Percentiles rank a stretch among this genome's conserved stretches.
These are phyloP conservation scores for Leccinellum luteum DNA, from an alignment of 768 basidiomycete species.

Conservation along the genomic window DNA sequence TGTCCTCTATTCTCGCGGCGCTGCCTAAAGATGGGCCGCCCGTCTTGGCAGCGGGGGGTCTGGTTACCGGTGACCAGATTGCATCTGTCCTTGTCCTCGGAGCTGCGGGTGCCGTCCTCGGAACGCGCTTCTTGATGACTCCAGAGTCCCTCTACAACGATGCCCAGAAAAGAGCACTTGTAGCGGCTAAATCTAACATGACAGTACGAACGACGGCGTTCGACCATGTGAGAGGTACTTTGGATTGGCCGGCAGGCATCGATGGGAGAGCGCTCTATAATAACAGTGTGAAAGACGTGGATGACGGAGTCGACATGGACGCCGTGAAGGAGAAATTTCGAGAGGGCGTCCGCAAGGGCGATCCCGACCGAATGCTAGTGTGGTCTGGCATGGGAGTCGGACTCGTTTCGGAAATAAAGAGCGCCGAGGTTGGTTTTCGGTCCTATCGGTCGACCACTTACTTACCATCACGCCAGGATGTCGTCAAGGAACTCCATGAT, in stretches of 20 bases:
- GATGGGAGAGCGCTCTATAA: constrained; percentile 51
- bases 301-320: constrained; percentile 44
- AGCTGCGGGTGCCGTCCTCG: constrained; percentile 64
- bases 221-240: constrained; percentile 52
- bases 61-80: constrained; percentile 62
- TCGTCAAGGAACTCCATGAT: constrained; percentile 50
- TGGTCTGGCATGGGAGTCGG: constrained; percentile 73
- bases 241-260: constrained; percentile 59
- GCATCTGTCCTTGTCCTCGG: constrained; percentile 66
- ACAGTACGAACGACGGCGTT: constrained; percentile 64
- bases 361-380: constrained; percentile 51
- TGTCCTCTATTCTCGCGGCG: constrained; percentile 51
- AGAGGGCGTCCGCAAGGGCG: constrained; percentile 43
- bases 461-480: constrained; percentile 39
- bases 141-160: constrained; percentile 60
- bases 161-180: constrained; percentile 50
- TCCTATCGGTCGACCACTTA: background rate
- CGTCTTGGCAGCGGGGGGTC: constrained; percentile 73
- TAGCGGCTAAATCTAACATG: constrained; percentile 41
- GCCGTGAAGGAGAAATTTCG: constrained; percentile 43
- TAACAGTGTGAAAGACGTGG: constrained; percentile 57
- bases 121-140: constrained; percentile 73
- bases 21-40: constrained; percentile 44
- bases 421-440: constrained; percentile 35
- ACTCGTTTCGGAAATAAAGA: constrained; percentile 46